phyloP scores from a whole-genome alignment of 2,329 filamentous ascomycete species.

The Paecilomyces dactylethromorphus region DNA sequence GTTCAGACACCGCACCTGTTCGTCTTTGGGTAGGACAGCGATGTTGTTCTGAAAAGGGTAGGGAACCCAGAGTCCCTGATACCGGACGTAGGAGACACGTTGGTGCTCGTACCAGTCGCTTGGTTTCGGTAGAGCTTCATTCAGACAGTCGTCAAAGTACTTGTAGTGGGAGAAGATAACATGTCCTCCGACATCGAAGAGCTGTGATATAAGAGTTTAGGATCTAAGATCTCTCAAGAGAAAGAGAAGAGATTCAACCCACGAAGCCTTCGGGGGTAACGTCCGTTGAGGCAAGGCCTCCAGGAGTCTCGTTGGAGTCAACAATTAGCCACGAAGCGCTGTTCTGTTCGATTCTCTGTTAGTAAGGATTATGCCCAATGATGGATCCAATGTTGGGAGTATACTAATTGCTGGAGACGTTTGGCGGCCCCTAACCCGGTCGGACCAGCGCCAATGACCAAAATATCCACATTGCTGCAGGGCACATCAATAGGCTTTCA shows the following conservation, averaged over 20 bases:
- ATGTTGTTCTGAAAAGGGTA: slow-evolving; percentile 99
- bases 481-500: too few relatives aligned
- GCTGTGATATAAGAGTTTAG: too few relatives aligned
- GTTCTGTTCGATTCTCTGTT: slow-evolving; percentile 51
- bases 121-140: slow-evolving; percentile 89
- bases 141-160: slow-evolving; percentile 98
- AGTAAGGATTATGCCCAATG: slow-evolving; percentile 2
- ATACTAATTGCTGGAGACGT: slow-evolving; percentile 90
- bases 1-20: slow-evolving; percentile 89
- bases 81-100: slow-evolving; percentile 97
- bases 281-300: slow-evolving; percentile 93
- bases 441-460: slow-evolving; percentile 95
- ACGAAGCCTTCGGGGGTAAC: slow-evolving; percentile 94
- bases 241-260: slow-evolving; percentile 42
- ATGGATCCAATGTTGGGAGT: neutral
- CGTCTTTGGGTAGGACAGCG: slow-evolving; percentile 93
- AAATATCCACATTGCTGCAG: slow-evolving; percentile 81
- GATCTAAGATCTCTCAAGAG: too few relatives aligned
- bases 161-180: slow-evolving; percentile 99
- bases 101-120: slow-evolving; percentile 97
- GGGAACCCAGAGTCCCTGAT: slow-evolving; percentile 92
- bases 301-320: slow-evolving; percentile 84
- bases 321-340: slow-evolving; percentile 93
- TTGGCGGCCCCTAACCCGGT: slow-evolving; percentile 97
- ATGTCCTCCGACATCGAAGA: slow-evolving; percentile 97